Percentiles rank a stretch among this genome's conserved stretches.
These are phyloP conservation scores for Marchantia polymorpha DNA, from an alignment of 225 moss, liverwort and hornwort species.

Conservation along the genomic window DNA sequence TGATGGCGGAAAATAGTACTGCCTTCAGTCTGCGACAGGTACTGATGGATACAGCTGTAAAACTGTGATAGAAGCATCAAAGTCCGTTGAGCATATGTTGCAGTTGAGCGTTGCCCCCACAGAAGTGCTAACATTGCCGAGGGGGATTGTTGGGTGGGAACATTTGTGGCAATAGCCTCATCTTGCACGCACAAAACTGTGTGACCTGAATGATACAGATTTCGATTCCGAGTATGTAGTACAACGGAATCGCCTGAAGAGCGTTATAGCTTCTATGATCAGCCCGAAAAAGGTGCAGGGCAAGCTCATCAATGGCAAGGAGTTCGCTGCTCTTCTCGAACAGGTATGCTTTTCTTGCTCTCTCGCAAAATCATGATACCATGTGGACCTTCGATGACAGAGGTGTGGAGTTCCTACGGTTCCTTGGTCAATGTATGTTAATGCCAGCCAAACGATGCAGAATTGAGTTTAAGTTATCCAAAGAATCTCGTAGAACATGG, in stretches of 20 bases:
- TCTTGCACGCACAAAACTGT: slow-evolving; percentile 56
- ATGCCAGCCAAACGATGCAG: background rate
- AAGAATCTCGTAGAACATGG: background rate
- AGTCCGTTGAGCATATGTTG: background rate
- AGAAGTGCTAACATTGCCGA: slow-evolving; percentile 11
- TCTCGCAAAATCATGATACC: background rate
- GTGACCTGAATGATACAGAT: slow-evolving; percentile 51
- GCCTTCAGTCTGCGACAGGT: slow-evolving; percentile 61
- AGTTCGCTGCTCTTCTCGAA: slow-evolving; percentile 44
- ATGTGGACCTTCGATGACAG: too few relatives aligned
- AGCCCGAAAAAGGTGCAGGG: slow-evolving; percentile 49
- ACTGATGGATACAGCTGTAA: background rate
- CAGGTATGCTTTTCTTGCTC: slow-evolving; percentile 30
- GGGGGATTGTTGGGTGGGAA: slow-evolving; percentile 15
- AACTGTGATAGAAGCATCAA: background rate
- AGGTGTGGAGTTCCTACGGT: too few relatives aligned
- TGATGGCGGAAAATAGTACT: slow-evolving; percentile 55
- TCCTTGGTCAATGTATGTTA: too few relatives aligned
- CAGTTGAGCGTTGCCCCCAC: background rate
- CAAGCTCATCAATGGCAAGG: slow-evolving; percentile 44
- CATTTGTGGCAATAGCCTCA: slow-evolving; percentile 43
- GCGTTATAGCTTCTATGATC: slow-evolving; percentile 48
- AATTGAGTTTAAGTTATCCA: background rate
- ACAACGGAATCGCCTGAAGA: slow-evolving; percentile 48
- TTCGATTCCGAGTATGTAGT: slow-evolving; percentile 48